These are phyloP conservation scores for Dacryopinax primogenitus DNA, from an alignment of 768 basidiomycete species.

Conservation along the genomic window DNA sequence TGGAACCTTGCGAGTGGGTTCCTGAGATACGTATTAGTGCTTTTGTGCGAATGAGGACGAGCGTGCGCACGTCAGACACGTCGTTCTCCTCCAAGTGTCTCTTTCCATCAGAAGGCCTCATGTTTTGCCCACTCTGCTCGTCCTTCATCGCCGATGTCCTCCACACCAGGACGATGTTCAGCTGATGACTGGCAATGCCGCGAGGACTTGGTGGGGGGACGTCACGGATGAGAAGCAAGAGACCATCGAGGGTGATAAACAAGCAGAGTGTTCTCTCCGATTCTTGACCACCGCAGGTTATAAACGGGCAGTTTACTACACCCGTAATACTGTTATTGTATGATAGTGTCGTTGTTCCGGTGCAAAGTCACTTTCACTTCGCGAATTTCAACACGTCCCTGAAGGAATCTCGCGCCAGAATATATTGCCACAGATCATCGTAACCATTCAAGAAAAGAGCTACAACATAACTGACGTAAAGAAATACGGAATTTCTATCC, in stretches of 20 bases:
- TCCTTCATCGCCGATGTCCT: neutral
- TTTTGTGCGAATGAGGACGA: neutral
- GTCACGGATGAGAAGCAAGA: too few relatives aligned
- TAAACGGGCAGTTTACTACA: too few relatives aligned
- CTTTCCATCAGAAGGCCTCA: neutral
- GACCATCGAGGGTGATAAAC: too few relatives aligned
- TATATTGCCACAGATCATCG: slow-evolving; percentile 7
- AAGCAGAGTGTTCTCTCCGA: too few relatives aligned
- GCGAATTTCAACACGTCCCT: too few relatives aligned
- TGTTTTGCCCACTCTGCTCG: neutral
- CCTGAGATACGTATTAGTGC: neutral
- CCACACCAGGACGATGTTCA: too few relatives aligned
- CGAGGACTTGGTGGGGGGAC: too few relatives aligned
- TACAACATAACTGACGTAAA: neutral
- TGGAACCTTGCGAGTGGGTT: neutral
- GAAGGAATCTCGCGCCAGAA: neutral
- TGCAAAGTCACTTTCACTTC: too few relatives aligned
- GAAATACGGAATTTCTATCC: neutral
- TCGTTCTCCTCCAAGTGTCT: neutral
- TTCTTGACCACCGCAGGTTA: too few relatives aligned
- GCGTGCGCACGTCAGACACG: neutral
- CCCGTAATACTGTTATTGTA: too few relatives aligned
- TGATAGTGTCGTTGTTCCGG: too few relatives aligned
- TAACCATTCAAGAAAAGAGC: neutral
- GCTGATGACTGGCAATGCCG: too few relatives aligned